Conservation (phyloP, 495 filamentous ascomycete species). For the Penicillium longicatenatum region DNA sequence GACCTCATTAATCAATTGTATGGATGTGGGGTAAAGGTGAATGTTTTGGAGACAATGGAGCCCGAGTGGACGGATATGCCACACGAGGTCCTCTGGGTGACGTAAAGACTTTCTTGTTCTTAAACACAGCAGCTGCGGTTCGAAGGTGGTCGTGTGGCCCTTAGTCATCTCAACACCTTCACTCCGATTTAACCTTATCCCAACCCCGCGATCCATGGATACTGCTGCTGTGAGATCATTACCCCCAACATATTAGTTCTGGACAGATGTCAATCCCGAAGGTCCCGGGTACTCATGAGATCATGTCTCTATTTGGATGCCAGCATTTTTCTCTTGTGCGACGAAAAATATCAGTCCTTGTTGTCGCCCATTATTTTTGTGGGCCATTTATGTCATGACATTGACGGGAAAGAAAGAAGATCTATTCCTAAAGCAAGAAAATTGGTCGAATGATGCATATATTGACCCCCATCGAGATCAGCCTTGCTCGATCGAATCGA, state of each 20-base stretch:
- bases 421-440: not conserved
- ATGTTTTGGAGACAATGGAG: not conserved
- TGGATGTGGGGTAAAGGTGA: conserved; percentile 9
- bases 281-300: conserved; percentile 18
- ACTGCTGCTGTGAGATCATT: conserved; percentile 16
- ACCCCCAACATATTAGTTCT: not conserved
- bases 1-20: not conserved
- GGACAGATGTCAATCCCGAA: conserved; percentile 9
- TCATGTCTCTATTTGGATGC: conserved; percentile 6
- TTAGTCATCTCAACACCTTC: conserved; percentile 1
- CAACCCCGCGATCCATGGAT: conserved; percentile 18
- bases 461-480: not conserved
- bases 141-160: not conserved
- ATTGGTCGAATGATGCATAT: not conserved
- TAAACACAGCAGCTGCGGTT: not conserved
- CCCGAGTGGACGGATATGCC: not conserved
- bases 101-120: conserved; percentile 10
- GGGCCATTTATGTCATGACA: not conserved
- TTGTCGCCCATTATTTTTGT: not conserved
- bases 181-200: not conserved
- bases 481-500: no score
- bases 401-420: not conserved
- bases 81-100: conserved; percentile 5
- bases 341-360: not conserved
- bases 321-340: not conserved